Evolutionary conservation across 169 alveolate species (phyloP), one percentile per base, ranked within the genome.

Genomic region (Toxoplasma gondii): DNA sequence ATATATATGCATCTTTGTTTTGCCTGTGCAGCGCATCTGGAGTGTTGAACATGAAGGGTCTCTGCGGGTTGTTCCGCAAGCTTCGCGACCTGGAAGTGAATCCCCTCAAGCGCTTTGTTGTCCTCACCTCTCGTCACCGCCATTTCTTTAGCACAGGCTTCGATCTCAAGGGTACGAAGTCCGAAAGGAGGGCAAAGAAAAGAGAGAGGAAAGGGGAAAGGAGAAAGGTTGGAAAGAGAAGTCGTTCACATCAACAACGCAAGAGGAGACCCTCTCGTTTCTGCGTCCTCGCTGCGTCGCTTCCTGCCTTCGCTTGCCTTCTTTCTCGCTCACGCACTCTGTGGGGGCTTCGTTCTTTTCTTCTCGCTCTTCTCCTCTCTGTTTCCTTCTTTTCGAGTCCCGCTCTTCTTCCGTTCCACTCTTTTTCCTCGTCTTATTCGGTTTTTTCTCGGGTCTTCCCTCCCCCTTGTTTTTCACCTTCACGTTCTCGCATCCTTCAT

Each of bases 31-130:
- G 74, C 69, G 2, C 43, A 1, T 19, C 39, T 9, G 74, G 74
- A 0, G 38, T 31, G 1, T 45, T 84, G 80, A 84, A 31, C 44
- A 45, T 84, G 91, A 24, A 53, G 38, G 38, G 64, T 43, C 45
- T 91, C 54, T 80, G 54, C 67, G 94, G 90, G 53, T 82, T 91
- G 82, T 70, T 67, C 41, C 54, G 94, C 43, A 58, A 69, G 41
- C 88, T 91, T 34, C 88, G 94, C 16, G 94, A 91, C 78, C 69
- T 91, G 27, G 90, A 91, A 70, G 81, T 91, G 39, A 91, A 91
- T 31, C 70, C 94, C 0, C 90, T 91, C 12, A 91, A 91, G 69
- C 82, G 88, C 29, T 91, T 91, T 49, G 84, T 74, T 9, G 9
- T 74, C 84, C 84, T 74, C 44, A 34, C 39, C 44, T 74, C 84